These are phyloP conservation scores for Pistacia atlantica DNA, from an alignment of 345 rosid genomes.

Conservation along the genomic window DNA sequence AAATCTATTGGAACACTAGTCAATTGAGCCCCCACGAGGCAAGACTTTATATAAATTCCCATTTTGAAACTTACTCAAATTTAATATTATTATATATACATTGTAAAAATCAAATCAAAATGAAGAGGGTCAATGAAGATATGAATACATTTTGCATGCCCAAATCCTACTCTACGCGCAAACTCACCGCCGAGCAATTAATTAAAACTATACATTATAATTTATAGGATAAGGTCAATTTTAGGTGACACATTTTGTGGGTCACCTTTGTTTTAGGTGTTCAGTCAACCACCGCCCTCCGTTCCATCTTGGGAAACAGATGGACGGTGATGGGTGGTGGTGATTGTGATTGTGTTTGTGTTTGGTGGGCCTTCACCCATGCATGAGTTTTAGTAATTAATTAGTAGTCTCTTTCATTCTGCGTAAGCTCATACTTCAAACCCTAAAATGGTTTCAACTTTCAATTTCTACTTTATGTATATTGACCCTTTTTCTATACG, in stretches of 20 bases:
- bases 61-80: too few relatives aligned
- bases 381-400: not conserved
- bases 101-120: too few relatives aligned
- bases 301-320: not conserved
- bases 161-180: not conserved
- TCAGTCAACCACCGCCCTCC: not conserved
- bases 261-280: not conserved
- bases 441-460: not conserved
- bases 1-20: not conserved
- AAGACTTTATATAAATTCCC: not conserved
- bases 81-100: too few relatives aligned
- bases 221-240: not conserved
- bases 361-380: not conserved
- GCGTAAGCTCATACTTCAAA: not conserved
- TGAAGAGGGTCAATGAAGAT: not conserved
- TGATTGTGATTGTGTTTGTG: not conserved
- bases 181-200: not conserved
- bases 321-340: slow-evolving; percentile 3
- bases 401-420: not conserved
- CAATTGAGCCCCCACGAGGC: not conserved
- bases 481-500: not conserved
- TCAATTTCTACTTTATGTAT: not conserved
- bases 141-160: not conserved
- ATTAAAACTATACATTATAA: too few relatives aligned
- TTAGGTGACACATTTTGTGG: not conserved